Base-by-base conservation (phyloP, 805 yeast species). In the Yarrowia keelungensis region DNA sequence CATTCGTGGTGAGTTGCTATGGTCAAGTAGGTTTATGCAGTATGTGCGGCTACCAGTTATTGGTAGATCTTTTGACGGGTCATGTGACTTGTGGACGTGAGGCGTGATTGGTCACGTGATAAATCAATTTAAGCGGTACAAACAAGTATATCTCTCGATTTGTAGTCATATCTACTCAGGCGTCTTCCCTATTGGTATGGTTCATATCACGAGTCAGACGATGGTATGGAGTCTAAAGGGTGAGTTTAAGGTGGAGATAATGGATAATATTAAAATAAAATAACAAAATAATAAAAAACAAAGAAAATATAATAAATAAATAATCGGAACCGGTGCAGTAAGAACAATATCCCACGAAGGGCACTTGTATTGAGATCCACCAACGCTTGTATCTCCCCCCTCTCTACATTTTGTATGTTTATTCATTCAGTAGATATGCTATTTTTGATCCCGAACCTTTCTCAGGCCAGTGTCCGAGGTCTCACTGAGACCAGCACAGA, bases 381-480 rank as follows among this genome's bases (percentile, higher is more conserved):
- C 19, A 19, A 19, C 19, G 19, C 19, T 1, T 19, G 19, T 19
- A 19, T 8, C 19, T 42, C n/a, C 15, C 10, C 46, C 10, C 46
- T 2, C 16, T 42, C 19, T 14, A 45, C n/a, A 12, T 10, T 12
- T 11, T 19, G 19, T 32, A 46, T 26, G 26, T 47, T 26, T 26
- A 49, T 49, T 49, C 54, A 49, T 49, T 49, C 54, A 49, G 36
- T 32, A 47, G 5, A 47, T 49, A 49, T 49, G 54, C 54, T 49
- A 49, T 32, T 49, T 49, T 49, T 49, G 53, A 26, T 26, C 32
- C 32, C 32, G 32, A 26, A 5, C 32, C 32, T 5, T 26, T 26
- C 32, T 26, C 32, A 26, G 32, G 19, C n/a, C 43, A 41, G 46
- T n/a, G 19, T 43, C 26, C 47, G 10, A 10, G 47, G 11, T 16